Percentiles rank a stretch among this genome's conserved stretches.
These are phyloP conservation scores for Lentinus brumalis DNA, from an alignment of 768 basidiomycete species.

Conservation along the genomic window DNA sequence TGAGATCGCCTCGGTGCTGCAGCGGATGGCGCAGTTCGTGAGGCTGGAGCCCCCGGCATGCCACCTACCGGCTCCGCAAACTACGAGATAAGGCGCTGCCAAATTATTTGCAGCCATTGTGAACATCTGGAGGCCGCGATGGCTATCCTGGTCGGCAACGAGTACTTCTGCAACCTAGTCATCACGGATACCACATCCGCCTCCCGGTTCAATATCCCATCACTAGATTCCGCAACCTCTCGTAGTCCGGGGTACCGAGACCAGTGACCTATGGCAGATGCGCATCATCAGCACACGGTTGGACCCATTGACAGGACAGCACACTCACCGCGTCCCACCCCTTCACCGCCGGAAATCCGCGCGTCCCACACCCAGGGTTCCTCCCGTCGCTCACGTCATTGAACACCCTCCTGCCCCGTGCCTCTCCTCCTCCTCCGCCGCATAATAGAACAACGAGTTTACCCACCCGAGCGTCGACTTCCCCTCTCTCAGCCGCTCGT, in stretches of 20 bases:
- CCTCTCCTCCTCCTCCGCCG: not conserved
- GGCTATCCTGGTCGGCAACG: no score
- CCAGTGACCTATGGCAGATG: constrained; percentile 49
- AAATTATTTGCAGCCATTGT: no score
- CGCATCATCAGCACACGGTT: not conserved
- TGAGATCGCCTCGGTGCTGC: no score
- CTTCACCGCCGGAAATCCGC: constrained; percentile 41
- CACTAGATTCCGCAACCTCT: not conserved
- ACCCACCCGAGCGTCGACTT: constrained; percentile 39
- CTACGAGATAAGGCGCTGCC: no score
- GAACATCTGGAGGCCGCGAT: no score
- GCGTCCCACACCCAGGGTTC: constrained; percentile 63
- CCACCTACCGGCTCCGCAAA: no score
- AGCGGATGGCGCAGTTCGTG: no score
- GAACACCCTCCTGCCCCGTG: constrained; percentile 23
- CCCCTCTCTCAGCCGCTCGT: constrained; percentile 32
- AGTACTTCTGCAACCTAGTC: no score
- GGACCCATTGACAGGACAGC: constrained; percentile 13
- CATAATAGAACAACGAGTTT: constrained; percentile 35
- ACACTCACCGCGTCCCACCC: constrained; percentile 34
- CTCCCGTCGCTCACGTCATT: constrained; percentile 56
- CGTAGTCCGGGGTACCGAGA: constrained; percentile 61
- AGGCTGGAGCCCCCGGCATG: no score
- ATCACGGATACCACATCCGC: no score
- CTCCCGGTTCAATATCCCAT: no score